Conservation (phyloP, 2,329 filamentous ascomycete species). For the Penicillium sp. region DNA sequence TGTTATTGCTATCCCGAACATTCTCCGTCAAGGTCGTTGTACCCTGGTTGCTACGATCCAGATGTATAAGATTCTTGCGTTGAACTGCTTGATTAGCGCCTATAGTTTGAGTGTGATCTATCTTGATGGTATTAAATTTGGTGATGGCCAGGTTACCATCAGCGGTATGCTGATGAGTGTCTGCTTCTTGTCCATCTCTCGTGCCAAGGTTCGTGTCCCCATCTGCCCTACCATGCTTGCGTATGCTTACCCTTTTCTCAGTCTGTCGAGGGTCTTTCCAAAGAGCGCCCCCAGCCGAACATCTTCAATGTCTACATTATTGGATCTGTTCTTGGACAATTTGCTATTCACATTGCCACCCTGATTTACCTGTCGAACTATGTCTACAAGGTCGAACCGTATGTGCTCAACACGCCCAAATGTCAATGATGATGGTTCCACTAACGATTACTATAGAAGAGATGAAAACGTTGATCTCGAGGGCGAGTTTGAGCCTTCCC, state of each 20-base stretch:
- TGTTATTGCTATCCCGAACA: conserved; percentile 95
- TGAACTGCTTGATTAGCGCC: conserved; percentile 97
- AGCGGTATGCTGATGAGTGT: conserved; percentile 99
- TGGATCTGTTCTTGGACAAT: conserved; percentile 94
- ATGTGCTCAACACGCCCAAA: conserved; percentile 49
- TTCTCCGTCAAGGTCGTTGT: conserved; percentile 95
- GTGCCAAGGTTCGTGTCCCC: conserved; percentile 69
- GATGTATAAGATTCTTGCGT: conserved; percentile 99
- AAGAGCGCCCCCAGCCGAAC: conserved; percentile 96
- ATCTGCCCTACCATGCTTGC: neutral
- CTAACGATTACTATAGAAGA: conserved; percentile 47
- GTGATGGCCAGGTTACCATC: conserved; percentile 96
- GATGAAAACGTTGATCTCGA: conserved; percentile 79
- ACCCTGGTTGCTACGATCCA: conserved; percentile 98
- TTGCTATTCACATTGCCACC: conserved; percentile 91
- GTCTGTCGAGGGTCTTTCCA: conserved; percentile 92
- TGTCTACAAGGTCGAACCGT: conserved; percentile 85
- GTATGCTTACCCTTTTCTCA: conserved; percentile 33
- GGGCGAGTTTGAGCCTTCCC: conserved; percentile 88
- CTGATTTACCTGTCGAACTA: conserved; percentile 92
- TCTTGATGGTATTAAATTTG: conserved; percentile 98
- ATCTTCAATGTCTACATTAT: conserved; percentile 99
- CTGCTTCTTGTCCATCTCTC: conserved; percentile 98
- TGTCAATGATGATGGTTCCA: neutral
- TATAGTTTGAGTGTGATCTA: conserved; percentile 97